A percentile compares a stretch with the other conserved stretches of the same genome.
These are phyloP conservation scores for Yarrowia alimentaria DNA, from an alignment of 805 yeast species.

Conservation along the genomic window DNA sequence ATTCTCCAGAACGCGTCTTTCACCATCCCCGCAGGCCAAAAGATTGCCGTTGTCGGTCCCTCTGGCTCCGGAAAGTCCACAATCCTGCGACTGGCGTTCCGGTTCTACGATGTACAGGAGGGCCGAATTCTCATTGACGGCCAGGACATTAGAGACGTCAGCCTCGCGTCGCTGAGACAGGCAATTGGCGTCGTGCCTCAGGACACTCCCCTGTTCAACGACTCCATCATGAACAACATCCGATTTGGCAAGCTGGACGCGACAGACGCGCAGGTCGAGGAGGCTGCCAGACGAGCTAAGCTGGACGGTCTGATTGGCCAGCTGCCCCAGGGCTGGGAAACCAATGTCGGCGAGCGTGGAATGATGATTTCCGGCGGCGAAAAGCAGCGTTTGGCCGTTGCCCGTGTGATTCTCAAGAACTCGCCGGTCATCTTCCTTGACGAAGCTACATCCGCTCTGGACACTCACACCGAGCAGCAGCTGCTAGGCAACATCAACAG, in stretches of 20 bases:
- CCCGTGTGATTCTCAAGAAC: slow-evolving; percentile 79
- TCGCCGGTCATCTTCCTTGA: slow-evolving; percentile 93
- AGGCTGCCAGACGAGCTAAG: slow-evolving; percentile 68
- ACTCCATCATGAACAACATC: slow-evolving; percentile 80
- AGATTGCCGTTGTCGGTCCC: slow-evolving; percentile 94
- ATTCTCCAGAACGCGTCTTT: slow-evolving; percentile 79
- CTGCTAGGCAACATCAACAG: slow-evolving; percentile 69
- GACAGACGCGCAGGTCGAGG: slow-evolving; percentile 63
- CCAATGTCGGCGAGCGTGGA: slow-evolving; percentile 94
- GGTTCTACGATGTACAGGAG: slow-evolving; percentile 79
- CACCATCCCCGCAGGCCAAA: slow-evolving; percentile 83
- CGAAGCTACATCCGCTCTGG: slow-evolving; percentile 93
- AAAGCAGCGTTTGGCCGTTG: slow-evolving; percentile 91
- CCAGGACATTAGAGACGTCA: slow-evolving; percentile 74
- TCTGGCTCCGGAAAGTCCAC: slow-evolving; percentile 97
- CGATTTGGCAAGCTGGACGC: slow-evolving; percentile 80
- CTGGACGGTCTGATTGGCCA: slow-evolving; percentile 60
- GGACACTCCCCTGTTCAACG: slow-evolving; percentile 94
- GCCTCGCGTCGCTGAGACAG: slow-evolving; percentile 68
- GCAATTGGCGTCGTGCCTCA: slow-evolving; percentile 94
- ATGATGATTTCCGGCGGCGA: slow-evolving; percentile 99
- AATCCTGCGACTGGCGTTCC: slow-evolving; percentile 72
- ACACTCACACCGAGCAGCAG: slow-evolving; percentile 92
- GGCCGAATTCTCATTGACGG: slow-evolving; percentile 87
- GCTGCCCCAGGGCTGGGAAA: slow-evolving; percentile 79